phyloP scores from a whole-genome alignment of 176 grass and related monocot species.

The Ananas comosus region DNA sequence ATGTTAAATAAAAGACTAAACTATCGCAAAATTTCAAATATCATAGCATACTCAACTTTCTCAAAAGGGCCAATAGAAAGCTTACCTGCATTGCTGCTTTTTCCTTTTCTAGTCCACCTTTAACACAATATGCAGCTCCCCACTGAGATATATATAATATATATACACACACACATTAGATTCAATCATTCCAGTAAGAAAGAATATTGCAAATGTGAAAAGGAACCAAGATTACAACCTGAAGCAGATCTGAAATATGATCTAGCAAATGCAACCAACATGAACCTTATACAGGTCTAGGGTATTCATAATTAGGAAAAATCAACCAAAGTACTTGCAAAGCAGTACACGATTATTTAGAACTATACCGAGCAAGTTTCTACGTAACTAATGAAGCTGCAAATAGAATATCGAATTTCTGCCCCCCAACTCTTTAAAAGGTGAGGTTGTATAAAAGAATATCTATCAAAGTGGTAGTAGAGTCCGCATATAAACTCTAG shows the following conservation, averaged over 20 bases:
- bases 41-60: constrained; percentile 1
- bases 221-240: background rate
- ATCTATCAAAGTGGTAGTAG: no score
- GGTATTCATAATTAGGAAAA: background rate
- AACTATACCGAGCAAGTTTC: no score
- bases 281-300: background rate
- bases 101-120: constrained; percentile 59
- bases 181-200: background rate
- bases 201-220: constrained; percentile 2
- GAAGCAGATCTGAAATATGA: background rate
- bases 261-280: background rate
- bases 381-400: no score
- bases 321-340: background rate
- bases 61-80: constrained; percentile 7
- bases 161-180: constrained; percentile 1
- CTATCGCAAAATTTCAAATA: constrained; percentile 2
- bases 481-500: no score
- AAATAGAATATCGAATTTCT: background rate
- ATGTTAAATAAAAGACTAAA: constrained; percentile 7
- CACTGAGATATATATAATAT: constrained; percentile 34
- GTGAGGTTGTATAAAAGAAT: background rate
- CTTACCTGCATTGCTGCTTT: constrained; percentile 66
- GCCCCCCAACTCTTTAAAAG: background rate
- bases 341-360: background rate
- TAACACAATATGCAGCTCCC: constrained; percentile 87